Base-by-base conservation (phyloP, 768 basidiomycete genomes). In the Tulasnella sp. region DNA sequence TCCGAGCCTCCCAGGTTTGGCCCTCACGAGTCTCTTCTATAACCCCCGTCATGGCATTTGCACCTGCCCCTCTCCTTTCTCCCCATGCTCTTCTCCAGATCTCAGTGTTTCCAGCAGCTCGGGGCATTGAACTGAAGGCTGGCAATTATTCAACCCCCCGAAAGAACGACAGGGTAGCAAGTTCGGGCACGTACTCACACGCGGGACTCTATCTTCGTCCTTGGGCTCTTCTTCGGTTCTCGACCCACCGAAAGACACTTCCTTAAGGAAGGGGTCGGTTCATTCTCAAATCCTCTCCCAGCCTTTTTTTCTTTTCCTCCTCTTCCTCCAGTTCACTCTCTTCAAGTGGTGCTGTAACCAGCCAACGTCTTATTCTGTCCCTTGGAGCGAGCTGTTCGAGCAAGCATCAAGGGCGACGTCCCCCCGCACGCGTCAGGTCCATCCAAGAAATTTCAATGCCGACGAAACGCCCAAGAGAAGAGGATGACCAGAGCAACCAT, bases 391-490 rank as follows among this genome's bases (percentile, higher is more conserved):
- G 73, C 73, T 68, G 24, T 18, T 27, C 62, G 4, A 36, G 62
- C 62, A 68, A 68, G 62, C 62, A 68, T 68, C 62, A 68, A 68
- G 62, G 62, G 62, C 62, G 27, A 68, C 62, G 62, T 68, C 62
- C 62, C 62, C 62, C 62, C 62, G 27, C 62, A 68, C 62, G 24
- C 62, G 12, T 74, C 38, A 74, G 73, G 39, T 74, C 73, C 7
- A 40, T 46, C 73, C 21, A 40, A 21, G 73, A n/a, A 44, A 79
- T 79, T 79, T 46, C 78, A 79, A 79, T 79, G 73, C 71, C 73
- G 71, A 46, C 78, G 40, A 79, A 79, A 71, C 78, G 78, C 31
- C 78, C n/a, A 56, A 79, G 78, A 74, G 73, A 68, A 27, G 71
- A 79, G 10, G 71, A 72, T 40, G 78, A 79, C 24, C 48, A 68